Evolutionary conservation across 805 yeast genomes (phyloP).

Genomic region (Metschnikowia koreensis): DNA sequence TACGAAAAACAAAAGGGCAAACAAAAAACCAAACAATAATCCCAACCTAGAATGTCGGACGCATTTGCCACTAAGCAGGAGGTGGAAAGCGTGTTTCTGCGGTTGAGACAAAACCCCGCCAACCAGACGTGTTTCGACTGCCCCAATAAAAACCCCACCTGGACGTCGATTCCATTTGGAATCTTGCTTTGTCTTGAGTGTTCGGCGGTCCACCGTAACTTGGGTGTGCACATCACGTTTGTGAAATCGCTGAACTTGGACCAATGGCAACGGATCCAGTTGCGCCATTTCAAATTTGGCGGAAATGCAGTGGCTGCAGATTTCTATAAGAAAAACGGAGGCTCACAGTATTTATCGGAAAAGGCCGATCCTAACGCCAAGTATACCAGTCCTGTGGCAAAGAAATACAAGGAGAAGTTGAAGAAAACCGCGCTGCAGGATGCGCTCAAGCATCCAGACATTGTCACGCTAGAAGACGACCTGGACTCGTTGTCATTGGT

Average conservation of each 20-base stretch:
- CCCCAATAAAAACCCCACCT: constrained; percentile 89
- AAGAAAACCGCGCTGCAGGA: constrained; percentile 67
- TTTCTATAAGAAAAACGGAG: constrained; percentile 81
- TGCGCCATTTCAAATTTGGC: constrained; percentile 90
- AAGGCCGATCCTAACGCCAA: constrained; percentile 67
- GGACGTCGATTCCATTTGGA: constrained; percentile 98
- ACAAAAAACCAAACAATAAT: not conserved
- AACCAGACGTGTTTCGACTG: constrained; percentile 93
- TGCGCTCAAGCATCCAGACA: constrained; percentile 67
- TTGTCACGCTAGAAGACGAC: constrained; percentile 81
- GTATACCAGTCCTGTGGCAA: constrained; percentile 80
- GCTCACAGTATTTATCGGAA: constrained; percentile 59
- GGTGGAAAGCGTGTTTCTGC: constrained; percentile 60
- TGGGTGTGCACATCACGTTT: constrained; percentile 95
- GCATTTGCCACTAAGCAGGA: constrained; percentile 67
- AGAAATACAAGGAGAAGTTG: constrained; percentile 75
- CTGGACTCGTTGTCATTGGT: constrained; percentile 50
- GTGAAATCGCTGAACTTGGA: constrained; percentile 91
- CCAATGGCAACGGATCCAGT: constrained; percentile 88
- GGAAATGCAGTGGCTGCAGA: constrained; percentile 88
- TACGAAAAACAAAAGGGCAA: not conserved
- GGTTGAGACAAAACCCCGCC: constrained; percentile 62
- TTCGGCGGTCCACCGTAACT: constrained; percentile 89
- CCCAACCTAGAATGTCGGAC: constrained; percentile 35
- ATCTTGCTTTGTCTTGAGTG: constrained; percentile 90